Evolutionary conservation across 2,329 filamentous ascomycete genomes (phyloP), one percentile per base, ranked within the genome.

Genomic region (Metarhizium guizhouense): DNA sequence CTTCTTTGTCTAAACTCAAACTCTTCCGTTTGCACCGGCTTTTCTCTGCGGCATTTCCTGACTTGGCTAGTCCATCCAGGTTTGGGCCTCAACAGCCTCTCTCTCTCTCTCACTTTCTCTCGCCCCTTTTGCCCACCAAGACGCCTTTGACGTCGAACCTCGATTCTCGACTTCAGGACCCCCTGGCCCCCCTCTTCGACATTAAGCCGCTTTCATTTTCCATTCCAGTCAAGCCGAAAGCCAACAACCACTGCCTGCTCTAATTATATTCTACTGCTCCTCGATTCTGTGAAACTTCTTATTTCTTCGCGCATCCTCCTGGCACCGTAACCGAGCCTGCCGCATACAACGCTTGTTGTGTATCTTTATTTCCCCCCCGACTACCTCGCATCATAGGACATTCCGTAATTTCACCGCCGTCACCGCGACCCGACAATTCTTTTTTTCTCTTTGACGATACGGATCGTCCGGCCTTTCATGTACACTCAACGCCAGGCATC

Each of bases 391-490:
- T 16, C 14, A 40, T 11, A 40, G 11, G 11, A 40, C 6, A 40
- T 20, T 10, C n/a, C 25, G 25, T 16, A 50, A 32, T 50, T 34
- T 6, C 48, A 30, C 7, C 48, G 25, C 14, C 20, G 10, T 14
- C 38, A 16, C 38, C 38, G 14, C 38, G 38, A 40, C 4, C 13
- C 38, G 32, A 34, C 25, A 25, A 25, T 36, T 36, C 4, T 38
- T 11, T 10, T 53, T n/a, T 20, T 18, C 30, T 20, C 30, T 43
- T 48, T 30, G 38, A 25, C 42, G 29, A 52, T 48, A 38, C 36
- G 30, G 14, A 32, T 38, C 20, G 47, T 42, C 20, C 51, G 25
- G 54, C 29, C 42, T 54, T 59, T 56, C 60, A 62, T 62, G 62
- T 57, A 45, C 42, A 47, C 47, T 55, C 47, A 38, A 20, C 56